These are phyloP conservation scores for Vickermania spadyakhi DNA, from an alignment of 208 protist species.

Conservation along the genomic window DNA sequence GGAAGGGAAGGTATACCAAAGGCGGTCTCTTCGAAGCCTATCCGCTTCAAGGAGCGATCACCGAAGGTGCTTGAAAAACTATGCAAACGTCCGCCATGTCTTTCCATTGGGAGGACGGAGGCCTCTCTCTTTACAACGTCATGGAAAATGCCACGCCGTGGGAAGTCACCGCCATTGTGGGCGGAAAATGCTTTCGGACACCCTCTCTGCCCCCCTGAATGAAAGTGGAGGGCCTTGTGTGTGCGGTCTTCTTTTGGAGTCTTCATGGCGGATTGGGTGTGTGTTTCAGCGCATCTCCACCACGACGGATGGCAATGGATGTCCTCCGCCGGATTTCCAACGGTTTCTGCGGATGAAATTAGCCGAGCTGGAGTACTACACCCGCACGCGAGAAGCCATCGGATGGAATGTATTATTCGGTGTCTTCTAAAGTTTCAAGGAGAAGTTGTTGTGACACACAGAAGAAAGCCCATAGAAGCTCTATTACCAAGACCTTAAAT, in stretches of 20 bases:
- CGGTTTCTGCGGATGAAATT: constrained; percentile 74
- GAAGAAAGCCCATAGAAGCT: constrained; percentile 44
- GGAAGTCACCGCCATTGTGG: constrained; percentile 61
- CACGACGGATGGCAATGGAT: constrained; percentile 74
- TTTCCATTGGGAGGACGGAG: constrained; percentile 48
- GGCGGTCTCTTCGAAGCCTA: constrained; percentile 90
- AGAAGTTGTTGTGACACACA: constrained; percentile 73
- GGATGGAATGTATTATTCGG: constrained; percentile 58
- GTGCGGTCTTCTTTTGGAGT: constrained; percentile 52
- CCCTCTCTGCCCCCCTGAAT: constrained; percentile 53
- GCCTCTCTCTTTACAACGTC: constrained; percentile 67
- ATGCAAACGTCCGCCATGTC: constrained; percentile 91
- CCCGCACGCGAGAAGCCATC: constrained; percentile 46
- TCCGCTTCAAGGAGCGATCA: constrained; percentile 92
- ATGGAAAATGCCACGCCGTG: constrained; percentile 78
- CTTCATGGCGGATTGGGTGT: constrained; percentile 53
- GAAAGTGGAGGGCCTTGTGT: constrained; percentile 34
- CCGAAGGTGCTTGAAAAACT: constrained; percentile 95
- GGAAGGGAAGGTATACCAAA: constrained; percentile 54
- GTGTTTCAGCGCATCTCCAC: constrained; percentile 69
- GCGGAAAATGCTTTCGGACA: constrained; percentile 56
- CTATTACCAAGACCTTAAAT: too few relatives aligned
- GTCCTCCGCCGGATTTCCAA: constrained; percentile 72
- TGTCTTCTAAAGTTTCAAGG: constrained; percentile 75
- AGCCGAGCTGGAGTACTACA: constrained; percentile 75